Evolutionary conservation across 768 basidiomycete genomes (phyloP).

Genomic region (Cyclocybe cylindracea): DNA sequence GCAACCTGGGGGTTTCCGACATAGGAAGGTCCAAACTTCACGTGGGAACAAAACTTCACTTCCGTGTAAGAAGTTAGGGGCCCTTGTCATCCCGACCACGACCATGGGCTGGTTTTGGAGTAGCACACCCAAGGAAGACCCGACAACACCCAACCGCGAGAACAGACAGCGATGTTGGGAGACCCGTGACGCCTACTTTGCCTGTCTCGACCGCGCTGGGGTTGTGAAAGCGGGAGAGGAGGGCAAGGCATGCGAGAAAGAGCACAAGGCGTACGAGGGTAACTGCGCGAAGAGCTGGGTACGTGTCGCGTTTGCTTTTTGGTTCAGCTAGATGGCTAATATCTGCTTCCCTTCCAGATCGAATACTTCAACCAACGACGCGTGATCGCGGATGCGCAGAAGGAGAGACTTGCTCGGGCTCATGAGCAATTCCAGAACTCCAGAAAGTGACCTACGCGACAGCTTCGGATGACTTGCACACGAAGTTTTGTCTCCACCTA

Average conservation of each 20-base stretch:
- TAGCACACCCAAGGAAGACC: slow-evolving; percentile 34
- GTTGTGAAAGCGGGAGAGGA: slow-evolving; percentile 75
- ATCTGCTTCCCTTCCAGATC: slow-evolving; percentile 51
- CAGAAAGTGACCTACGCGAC: slow-evolving; percentile 20
- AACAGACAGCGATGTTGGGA: slow-evolving; percentile 88
- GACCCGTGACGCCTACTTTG: slow-evolving; percentile 78
- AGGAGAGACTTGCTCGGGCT: slow-evolving; percentile 59
- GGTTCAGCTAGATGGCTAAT: not conserved
- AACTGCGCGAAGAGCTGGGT: slow-evolving; percentile 93
- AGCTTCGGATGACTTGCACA: too few relatives aligned
- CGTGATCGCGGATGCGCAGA: slow-evolving; percentile 78
- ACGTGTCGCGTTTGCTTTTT: slow-evolving; percentile 25
- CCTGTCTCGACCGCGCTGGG: slow-evolving; percentile 70
- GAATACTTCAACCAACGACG: slow-evolving; percentile 94
- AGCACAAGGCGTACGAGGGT: slow-evolving; percentile 62
- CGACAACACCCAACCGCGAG: slow-evolving; percentile 48
- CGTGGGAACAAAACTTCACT: not conserved
- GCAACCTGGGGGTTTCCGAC: too few relatives aligned
- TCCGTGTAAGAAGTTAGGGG: not conserved
- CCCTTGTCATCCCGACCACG: not conserved
- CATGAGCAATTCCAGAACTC: slow-evolving; percentile 34
- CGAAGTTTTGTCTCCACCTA: too few relatives aligned
- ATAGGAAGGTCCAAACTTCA: too few relatives aligned
- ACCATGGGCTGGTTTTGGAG: slow-evolving; percentile 46
- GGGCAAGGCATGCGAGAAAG: slow-evolving; percentile 59